Base-by-base conservation (phyloP, 2,329 filamentous ascomycete species). In the Calonectria pseudoturangicola region DNA sequence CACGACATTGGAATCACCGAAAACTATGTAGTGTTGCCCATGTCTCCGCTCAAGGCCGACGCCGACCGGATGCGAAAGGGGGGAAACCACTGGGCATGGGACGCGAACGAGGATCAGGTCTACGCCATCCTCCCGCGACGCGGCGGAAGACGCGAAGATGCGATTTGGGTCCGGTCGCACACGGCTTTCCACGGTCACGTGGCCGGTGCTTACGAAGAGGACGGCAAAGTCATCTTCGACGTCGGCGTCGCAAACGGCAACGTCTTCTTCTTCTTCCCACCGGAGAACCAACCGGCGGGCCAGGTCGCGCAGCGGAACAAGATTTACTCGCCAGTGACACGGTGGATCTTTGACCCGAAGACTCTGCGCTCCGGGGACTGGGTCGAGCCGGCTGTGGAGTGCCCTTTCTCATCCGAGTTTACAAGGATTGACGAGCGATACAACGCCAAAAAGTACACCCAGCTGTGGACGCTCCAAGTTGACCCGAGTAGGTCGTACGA, bases 111-210 rank as follows among this genome's bases (percentile, higher is more conserved):
- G 1, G 18, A 30, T 28, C 10, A 10, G 2, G 43, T 43, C 15
- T 66, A n/a, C 12, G 64, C 47, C 4, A 66, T 66, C 36, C 33
- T 18, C 2, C 64, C 64, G 3, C n/a, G 64, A 12, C 48, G 15
- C 10, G 21, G 21, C 18, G 33, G 18, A 3, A 66, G 43, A 15
- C 33, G 21, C 2, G 48, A 56, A 13, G 64, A 66, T 45, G 43
- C 43, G 4, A 16, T 56, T 0, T 74, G 67, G 73, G n/a, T 74
- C 4, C 27, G 45, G n/a, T 45, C 73, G 2, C 47, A 71, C 0
- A 71, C 71, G 16, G 47, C 67, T 4, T 75, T 75, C 12, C 73
- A 74, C 1, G 73, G 73, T 0, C 73, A 75, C 18, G 66, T 74
- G 12, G 73, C 67, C 1, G 73, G 73, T 0, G 48, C 66, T 1